Evolutionary conservation across 176 grass and related monocot genomes (phyloP).

Genomic region (Avena eriantha): DNA sequence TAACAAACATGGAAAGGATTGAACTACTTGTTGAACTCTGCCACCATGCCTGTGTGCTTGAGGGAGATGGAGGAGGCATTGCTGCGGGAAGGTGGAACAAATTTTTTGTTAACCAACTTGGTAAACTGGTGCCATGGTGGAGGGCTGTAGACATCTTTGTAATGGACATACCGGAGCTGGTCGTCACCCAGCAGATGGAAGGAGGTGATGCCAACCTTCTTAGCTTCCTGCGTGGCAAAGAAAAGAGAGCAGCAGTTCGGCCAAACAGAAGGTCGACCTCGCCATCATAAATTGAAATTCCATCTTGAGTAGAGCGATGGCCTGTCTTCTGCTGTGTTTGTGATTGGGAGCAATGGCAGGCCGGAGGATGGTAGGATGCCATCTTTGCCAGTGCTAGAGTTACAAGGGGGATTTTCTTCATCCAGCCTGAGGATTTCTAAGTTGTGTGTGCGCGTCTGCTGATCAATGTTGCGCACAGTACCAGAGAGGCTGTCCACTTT

Average conservation of each 20-base stretch:
- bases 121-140: neutral
- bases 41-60: neutral
- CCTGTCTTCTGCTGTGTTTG: too few species aligned
- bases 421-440: neutral
- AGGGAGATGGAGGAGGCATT: neutral
- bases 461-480: neutral
- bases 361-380: neutral
- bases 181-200: neutral
- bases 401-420: neutral
- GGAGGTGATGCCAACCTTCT: neutral
- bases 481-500: too few species aligned
- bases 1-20: neutral
- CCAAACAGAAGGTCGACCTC: too few species aligned
- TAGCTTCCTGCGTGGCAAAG: too few species aligned
- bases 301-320: neutral
- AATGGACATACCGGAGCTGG: neutral
- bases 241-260: too few species aligned
- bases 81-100: neutral
- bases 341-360: too few species aligned
- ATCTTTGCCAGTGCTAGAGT: neutral
- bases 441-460: neutral
- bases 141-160: neutral
- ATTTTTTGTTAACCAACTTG: neutral
- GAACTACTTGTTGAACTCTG: neutral
- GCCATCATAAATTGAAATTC: neutral